Evolutionary conservation across 2,329 filamentous ascomycete genomes (phyloP).

Genomic region (Periconia sp.): DNA sequence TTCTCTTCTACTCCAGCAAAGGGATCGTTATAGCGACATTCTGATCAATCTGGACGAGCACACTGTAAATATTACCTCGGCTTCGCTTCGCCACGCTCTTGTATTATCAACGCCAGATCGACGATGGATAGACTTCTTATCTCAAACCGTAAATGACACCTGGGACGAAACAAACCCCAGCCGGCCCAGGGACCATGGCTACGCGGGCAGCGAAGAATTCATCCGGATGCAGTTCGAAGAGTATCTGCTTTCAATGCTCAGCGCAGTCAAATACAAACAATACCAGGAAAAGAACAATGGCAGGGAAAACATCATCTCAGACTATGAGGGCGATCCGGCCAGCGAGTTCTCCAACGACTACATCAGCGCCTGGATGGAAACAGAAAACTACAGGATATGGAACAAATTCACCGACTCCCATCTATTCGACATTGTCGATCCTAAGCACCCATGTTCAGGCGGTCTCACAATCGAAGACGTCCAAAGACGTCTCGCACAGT

Average conservation of each 20-base stretch:
- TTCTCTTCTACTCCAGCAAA: slow-evolving; percentile 89
- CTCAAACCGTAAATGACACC: slow-evolving; percentile 90
- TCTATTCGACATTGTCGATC: slow-evolving; percentile 92
- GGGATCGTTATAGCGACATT: slow-evolving; percentile 93
- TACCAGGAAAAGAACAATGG: slow-evolving; percentile 53
- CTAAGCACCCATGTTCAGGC: slow-evolving; percentile 90
- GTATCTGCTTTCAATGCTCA: slow-evolving; percentile 87
- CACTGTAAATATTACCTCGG: slow-evolving; percentile 81
- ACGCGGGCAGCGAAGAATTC: slow-evolving; percentile 94
- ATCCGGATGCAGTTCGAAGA: slow-evolving; percentile 97
- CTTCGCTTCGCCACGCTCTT: slow-evolving; percentile 77
- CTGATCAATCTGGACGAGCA: slow-evolving; percentile 94
- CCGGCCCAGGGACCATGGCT: slow-evolving; percentile 92
- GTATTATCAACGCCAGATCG: slow-evolving; percentile 84
- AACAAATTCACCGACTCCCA: slow-evolving; percentile 74
- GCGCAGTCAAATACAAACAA: slow-evolving; percentile 83
- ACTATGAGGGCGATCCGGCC: slow-evolving; percentile 79
- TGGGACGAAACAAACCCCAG: slow-evolving; percentile 93
- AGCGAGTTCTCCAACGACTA: slow-evolving; percentile 84
- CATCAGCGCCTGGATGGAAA: slow-evolving; percentile 84
- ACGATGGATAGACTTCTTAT: slow-evolving; percentile 95
- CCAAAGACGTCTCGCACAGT: slow-evolving; percentile 81
- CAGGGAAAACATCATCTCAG: slow-evolving; percentile 67
- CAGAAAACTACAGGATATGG: slow-evolving; percentile 93
- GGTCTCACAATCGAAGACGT: slow-evolving; percentile 94